Evolutionary conservation across 2,329 filamentous ascomycete species (phyloP).

Genomic region (Leptosphaerulina australis): DNA sequence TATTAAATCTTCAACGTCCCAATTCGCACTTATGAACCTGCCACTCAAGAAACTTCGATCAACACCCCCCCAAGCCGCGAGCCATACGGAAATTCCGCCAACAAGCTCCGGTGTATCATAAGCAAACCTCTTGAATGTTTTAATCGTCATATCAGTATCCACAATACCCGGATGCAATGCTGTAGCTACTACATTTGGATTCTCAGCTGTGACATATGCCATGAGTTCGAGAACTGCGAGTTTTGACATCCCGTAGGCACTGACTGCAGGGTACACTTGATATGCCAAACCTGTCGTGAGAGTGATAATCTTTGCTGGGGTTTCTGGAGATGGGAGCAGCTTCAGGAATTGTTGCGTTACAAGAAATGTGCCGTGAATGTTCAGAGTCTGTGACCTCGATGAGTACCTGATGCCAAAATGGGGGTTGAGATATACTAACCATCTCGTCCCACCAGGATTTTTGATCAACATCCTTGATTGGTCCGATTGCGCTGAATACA

Average conservation of each 20-base stretch:
- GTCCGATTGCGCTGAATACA: constrained; percentile 17
- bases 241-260: constrained; percentile 30
- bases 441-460: constrained; percentile 31
- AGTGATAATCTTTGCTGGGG: constrained; percentile 34
- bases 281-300: constrained; percentile 24
- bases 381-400: constrained; percentile 36
- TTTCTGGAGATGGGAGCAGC: constrained; percentile 22
- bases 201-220: constrained; percentile 28
- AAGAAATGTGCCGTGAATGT: constrained; percentile 44
- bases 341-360: constrained; percentile 42
- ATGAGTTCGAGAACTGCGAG: constrained; percentile 25
- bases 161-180: constrained; percentile 30
- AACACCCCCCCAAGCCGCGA: constrained; percentile 29
- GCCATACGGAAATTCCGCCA: constrained; percentile 37
- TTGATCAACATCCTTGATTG: constrained; percentile 28
- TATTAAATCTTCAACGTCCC: constrained; percentile 41
- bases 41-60: constrained; percentile 33
- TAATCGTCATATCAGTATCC: constrained; percentile 19
- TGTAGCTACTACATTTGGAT: constrained; percentile 28
- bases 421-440: constrained; percentile 4
- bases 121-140: constrained; percentile 20
- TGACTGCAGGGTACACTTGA: constrained; percentile 16
- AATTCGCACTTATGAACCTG: constrained; percentile 34
- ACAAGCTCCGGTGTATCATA: constrained; percentile 38
- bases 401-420: not conserved